Evolutionary conservation across 2,329 filamentous ascomycete genomes (phyloP).

Genomic region (Phaeosphaeriaceae sp.): DNA sequence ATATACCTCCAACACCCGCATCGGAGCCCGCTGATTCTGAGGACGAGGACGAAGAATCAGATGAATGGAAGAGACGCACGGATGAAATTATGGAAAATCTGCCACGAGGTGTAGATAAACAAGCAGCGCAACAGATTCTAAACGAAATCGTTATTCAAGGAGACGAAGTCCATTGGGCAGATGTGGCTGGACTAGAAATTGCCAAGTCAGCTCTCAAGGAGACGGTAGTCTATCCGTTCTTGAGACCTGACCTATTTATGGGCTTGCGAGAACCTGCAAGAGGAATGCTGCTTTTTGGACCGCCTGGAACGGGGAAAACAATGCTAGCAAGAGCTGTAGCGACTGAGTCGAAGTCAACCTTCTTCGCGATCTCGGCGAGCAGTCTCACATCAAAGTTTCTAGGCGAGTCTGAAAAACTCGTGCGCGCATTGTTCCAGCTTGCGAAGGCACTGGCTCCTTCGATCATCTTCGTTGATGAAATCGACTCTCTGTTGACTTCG

Average conservation of each 20-base stretch:
- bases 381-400: conserved; percentile 95
- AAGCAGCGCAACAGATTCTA: conserved; percentile 86
- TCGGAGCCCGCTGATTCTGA: conserved; percentile 35
- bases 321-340: conserved; percentile 96
- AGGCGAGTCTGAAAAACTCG: conserved; percentile 95
- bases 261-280: conserved; percentile 90
- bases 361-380: conserved; percentile 95
- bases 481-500: conserved; percentile 88
- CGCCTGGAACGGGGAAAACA: conserved; percentile 97
- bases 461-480: conserved; percentile 98
- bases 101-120: conserved; percentile 80
- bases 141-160: conserved; percentile 96
- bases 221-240: conserved; percentile 94
- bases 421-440: conserved; percentile 87
- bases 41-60: conserved; percentile 31
- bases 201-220: conserved; percentile 94
- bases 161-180: conserved; percentile 92
- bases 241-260: conserved; percentile 94
- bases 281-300: conserved; percentile 95
- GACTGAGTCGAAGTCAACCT: conserved; percentile 91
- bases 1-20: conserved; percentile 39
- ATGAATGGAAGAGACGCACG: conserved; percentile 45
- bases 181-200: conserved; percentile 87
- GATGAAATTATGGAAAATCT: conserved; percentile 71
- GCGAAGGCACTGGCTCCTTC: conserved; percentile 88